Evolutionary conservation across 495 filamentous ascomycete genomes (phyloP).

Genomic region (Clohesyomyces aquaticus): DNA sequence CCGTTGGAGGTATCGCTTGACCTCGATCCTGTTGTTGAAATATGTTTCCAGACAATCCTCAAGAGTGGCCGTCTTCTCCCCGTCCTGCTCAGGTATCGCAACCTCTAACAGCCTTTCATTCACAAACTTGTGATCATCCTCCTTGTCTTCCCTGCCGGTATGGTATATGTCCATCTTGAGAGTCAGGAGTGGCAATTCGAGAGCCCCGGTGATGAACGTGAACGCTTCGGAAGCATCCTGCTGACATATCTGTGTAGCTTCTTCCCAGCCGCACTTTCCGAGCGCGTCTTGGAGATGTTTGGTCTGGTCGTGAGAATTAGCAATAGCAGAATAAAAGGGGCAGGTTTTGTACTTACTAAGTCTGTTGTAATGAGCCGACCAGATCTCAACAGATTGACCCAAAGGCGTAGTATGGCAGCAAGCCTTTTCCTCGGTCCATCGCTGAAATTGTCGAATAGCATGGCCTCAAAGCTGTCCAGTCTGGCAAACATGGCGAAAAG

Average conservation of each 20-base stretch:
- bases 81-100: slow-evolving; percentile 70
- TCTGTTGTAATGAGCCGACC: slow-evolving; percentile 85
- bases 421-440: slow-evolving; percentile 72
- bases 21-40: slow-evolving; percentile 93
- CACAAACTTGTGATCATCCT: slow-evolving; percentile 90
- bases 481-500: slow-evolving; percentile 96
- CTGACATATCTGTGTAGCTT: slow-evolving; percentile 73
- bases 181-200: slow-evolving; percentile 85
- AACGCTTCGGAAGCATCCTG: slow-evolving; percentile 97
- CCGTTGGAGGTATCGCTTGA: slow-evolving; percentile 74
- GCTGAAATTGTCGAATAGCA: slow-evolving; percentile 73
- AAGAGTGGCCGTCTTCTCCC: slow-evolving; percentile 68
- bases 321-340: not conserved
- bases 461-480: slow-evolving; percentile 86
- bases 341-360: slow-evolving; percentile 62
- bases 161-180: slow-evolving; percentile 96
- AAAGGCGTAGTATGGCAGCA: slow-evolving; percentile 74
- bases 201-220: slow-evolving; percentile 85
- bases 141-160: slow-evolving; percentile 76
- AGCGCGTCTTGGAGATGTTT: slow-evolving; percentile 79
- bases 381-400: slow-evolving; percentile 88
- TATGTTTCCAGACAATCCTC: slow-evolving; percentile 92
- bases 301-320: slow-evolving; percentile 62
- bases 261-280: slow-evolving; percentile 88
- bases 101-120: slow-evolving; percentile 92